Conservation (phyloP, 1,284 basidiomycete genomes). For the Abortiporus biennis region DNA sequence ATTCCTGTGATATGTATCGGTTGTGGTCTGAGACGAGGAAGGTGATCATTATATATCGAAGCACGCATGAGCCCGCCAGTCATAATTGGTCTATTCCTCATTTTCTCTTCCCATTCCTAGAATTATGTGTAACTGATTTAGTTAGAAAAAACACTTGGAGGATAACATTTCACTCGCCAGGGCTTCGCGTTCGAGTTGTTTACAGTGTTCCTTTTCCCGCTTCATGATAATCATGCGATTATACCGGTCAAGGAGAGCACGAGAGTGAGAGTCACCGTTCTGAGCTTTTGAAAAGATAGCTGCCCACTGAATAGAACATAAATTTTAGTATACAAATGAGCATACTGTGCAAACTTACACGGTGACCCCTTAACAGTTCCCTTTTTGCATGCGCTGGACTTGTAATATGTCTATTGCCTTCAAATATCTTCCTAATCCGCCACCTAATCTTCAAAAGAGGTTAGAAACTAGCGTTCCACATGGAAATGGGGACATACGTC, state of each 20-base stretch:
- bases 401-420: conserved; percentile 36
- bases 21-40: conserved; percentile 76
- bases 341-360: conserved; percentile 11
- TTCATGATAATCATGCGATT: conserved; percentile 47
- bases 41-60: conserved; percentile 53
- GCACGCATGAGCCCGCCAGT: conserved; percentile 66
- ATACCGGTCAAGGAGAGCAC: conserved; percentile 46
- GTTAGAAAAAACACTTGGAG: no score
- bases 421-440: conserved; percentile 51
- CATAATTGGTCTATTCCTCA: conserved; percentile 53
- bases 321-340: conserved; percentile 1
- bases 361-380: conserved; percentile 46
- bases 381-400: conserved; percentile 26
- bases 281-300: conserved; percentile 50
- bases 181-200: conserved; percentile 22
- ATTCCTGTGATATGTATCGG: conserved; percentile 64
- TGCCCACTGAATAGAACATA: conserved; percentile 42
- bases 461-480: conserved; percentile 3
- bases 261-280: conserved; percentile 41
- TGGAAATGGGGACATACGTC: conserved; percentile 36
- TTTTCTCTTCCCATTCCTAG: conserved; percentile 45
- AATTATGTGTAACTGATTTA: no score
- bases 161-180: no score
- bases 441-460: conserved; percentile 41
- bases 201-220: conserved; percentile 42